These are phyloP conservation scores for Russula virescens DNA, from an alignment of 768 basidiomycete genomes.

Conservation along the genomic window DNA sequence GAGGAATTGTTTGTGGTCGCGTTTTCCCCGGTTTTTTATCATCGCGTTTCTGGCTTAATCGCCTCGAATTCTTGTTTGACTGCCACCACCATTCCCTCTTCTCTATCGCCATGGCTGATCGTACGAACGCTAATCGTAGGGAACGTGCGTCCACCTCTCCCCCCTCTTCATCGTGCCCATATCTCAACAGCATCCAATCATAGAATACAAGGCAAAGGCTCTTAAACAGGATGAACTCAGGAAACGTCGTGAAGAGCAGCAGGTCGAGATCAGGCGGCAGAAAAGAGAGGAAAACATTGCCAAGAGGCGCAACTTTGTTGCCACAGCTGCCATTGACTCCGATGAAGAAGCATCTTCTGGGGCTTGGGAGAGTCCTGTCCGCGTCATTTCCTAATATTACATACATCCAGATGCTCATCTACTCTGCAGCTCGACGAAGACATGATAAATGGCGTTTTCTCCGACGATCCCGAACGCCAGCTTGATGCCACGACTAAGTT, in stretches of 20 bases:
- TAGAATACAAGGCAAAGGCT: conserved; percentile 89
- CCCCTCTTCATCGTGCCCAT: conserved; percentile 16
- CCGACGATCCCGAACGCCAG: conserved; percentile 85
- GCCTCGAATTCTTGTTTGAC: not conserved
- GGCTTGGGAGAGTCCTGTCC: conserved; percentile 73
- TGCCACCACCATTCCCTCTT: conserved; percentile 8
- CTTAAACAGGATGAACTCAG: conserved; percentile 91
- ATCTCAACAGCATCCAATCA: conserved; percentile 33
- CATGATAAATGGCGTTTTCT: conserved; percentile 92
- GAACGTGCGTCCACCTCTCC: conserved; percentile 17
- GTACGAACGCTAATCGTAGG: conserved; percentile 22
- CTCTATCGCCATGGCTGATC: conserved; percentile 20
- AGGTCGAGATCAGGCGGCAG: conserved; percentile 97
- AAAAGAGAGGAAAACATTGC: conserved; percentile 99
- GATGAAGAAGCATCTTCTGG: conserved; percentile 80
- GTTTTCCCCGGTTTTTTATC: conserved; percentile 11
- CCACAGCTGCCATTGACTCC: conserved; percentile 69
- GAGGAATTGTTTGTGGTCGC: not conserved
- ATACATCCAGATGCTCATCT: conserved; percentile 9
- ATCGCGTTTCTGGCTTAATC: conserved; percentile 3
- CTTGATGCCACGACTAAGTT: conserved; percentile 97
- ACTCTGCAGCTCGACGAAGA: conserved; percentile 67
- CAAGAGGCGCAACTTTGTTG: conserved; percentile 91
- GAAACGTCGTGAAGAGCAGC: conserved; percentile 94
- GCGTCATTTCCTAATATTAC: conserved; percentile 28